Evolutionary conservation across 805 yeast genomes (phyloP), one percentile per base, ranked within the genome.

Genomic region (Pichia membranifaciens): DNA sequence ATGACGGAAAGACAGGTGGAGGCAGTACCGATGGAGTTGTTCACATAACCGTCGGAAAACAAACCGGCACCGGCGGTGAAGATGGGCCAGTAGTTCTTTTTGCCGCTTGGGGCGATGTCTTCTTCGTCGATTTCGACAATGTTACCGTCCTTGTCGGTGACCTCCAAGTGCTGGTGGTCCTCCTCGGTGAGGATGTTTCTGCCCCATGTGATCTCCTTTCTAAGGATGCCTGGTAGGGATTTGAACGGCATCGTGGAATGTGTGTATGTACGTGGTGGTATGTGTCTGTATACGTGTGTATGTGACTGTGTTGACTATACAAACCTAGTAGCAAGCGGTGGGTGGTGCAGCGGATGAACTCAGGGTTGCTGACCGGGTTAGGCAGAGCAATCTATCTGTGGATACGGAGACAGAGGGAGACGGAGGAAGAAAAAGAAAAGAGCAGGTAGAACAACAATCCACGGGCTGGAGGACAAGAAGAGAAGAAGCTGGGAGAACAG

Each of bases 11-110:
- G 72, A 69, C 90, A 81, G 16, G 90, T 79, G 32, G 82, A 74
- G 16, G 84, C 95, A 9, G 93, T 76, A 50, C 87, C 77, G 48
- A 87, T 84, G 45, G 93, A 81, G 67, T 87, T 87, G 64, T 89
- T 89, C 51, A 87, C 84, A 62, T 89, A 90, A 45, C 97, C 97
- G 67, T 91, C 98, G 33, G 95, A 83, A 67, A 90, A 89, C 40
- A 90, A 73, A 46, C 96, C 97, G 0, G 96, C 93, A 52, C 97
- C 97, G 1, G 96, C 82, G 12, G 87, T 82, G 52, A 84, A 71
- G 43, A 86, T 80, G 5, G 93, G 81, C 84, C 88, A 76, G 54
- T 67, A 59, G 6, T 60, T 51, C 31, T 53, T 62, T 15, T 54
- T 45, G 20, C 54, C 64, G 13, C 49, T 23, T 9, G 62, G 60